These are phyloP conservation scores for Angomonas deanei DNA, from an alignment of 208 protist genomes.

Conservation along the genomic window DNA sequence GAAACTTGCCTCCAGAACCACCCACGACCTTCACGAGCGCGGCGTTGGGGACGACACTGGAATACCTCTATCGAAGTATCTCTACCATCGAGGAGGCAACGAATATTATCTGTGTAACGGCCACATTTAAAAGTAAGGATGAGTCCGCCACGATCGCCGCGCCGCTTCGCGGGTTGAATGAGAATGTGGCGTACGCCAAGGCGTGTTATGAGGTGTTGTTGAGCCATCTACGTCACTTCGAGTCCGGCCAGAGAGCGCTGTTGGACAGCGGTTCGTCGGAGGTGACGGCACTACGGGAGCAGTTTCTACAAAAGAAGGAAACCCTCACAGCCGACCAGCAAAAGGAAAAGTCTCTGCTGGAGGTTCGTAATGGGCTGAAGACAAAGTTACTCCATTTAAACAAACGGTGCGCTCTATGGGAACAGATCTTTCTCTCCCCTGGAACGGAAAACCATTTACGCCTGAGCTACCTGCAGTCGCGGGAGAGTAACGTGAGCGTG, in stretches of 20 bases:
- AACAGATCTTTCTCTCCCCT: constrained; percentile 31
- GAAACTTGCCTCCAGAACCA: constrained; percentile 24
- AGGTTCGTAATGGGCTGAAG: constrained; percentile 31
- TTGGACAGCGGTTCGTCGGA: constrained; percentile 50
- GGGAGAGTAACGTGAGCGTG: neutral
- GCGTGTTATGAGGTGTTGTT: constrained; percentile 27
- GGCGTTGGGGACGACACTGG: constrained; percentile 48
- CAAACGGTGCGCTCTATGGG: constrained; percentile 42
- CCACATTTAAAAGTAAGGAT: constrained; percentile 35
- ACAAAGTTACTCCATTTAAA: constrained; percentile 25
- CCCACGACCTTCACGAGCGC: constrained; percentile 49
- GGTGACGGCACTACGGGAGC: constrained; percentile 63
- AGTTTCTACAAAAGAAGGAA: constrained; percentile 67
- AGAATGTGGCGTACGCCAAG: constrained; percentile 34
- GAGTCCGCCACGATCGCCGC: constrained; percentile 30
- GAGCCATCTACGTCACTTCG: constrained; percentile 60
- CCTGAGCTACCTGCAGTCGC: neutral
- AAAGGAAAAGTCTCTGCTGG: constrained; percentile 42
- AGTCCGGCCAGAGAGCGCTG: constrained; percentile 53
- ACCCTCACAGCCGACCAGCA: constrained; percentile 63
- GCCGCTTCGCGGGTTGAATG: constrained; percentile 25
- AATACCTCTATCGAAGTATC: constrained; percentile 42
- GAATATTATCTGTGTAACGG: constrained; percentile 57
- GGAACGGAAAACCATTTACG: neutral
- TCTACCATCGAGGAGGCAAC: constrained; percentile 38